Base-by-base conservation (phyloP, 2,329 filamentous ascomycete genomes). In the Alternaria panax region DNA sequence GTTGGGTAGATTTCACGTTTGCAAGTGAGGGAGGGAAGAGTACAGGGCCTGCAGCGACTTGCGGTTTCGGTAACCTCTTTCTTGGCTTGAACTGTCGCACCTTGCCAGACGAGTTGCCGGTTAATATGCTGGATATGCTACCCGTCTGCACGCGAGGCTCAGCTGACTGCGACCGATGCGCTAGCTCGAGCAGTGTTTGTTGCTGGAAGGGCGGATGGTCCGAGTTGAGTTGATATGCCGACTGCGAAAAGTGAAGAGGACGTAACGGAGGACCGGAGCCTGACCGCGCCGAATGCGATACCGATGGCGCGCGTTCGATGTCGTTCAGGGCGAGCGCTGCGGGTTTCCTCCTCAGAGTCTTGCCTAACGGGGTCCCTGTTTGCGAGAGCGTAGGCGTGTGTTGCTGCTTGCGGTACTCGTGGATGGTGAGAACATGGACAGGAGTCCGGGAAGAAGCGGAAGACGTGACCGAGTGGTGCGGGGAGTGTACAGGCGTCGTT, bases 341-440 rank as follows among this genome's bases (percentile, higher is more conserved):
- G n/a, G 75, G 60, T 58, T 76, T 79, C 51, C 78, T 73, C 58
- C 74, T 73, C 36, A 80, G 66, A 20, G 73, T 71, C 59, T 69
- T 78, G 41, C 73, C 72, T n/a, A 65, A 56, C 38, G 73, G 71
- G 14, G 74, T 71, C 12, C 60, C 67, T 14, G 69, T 63, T 36
- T 68, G 69, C 40, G 70, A 65, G n/a, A 41, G 46, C 27, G 46
- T 67, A 7, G 78, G 75, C 46, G 74, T 74, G 36, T 71, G 66
- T 51, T 78, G 75, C 63, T 76, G 75, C 58, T 75, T 76, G 57
- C 78, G 76, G 55, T 79, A 79, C 57, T 79, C 75, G 68, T 78
- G 77, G 20, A 80, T 66, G 22, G 77, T 72, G n/a, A 80, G 67
- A 3, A 70, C 66, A 43, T 76, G 76, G 20, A 75, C 40, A 5